These are phyloP conservation scores for Stephania yunnanensis DNA, from an alignment of 164 flowering plant species.

Conservation along the genomic window DNA sequence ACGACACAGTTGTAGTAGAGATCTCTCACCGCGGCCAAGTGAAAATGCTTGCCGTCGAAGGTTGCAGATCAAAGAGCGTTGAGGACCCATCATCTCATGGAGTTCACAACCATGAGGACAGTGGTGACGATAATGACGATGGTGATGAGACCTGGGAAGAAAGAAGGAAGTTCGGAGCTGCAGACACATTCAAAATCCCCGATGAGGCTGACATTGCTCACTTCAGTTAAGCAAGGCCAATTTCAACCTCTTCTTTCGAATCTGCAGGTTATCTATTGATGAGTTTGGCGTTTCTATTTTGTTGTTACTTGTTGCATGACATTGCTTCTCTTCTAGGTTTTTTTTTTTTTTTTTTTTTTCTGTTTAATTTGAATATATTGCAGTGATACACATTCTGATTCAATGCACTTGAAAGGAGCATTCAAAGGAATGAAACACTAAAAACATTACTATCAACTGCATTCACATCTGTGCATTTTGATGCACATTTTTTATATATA, in stretches of 20 bases:
- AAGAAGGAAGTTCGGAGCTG: constrained; percentile 86
- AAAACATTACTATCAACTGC: too few species aligned
- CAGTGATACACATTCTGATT: background rate
- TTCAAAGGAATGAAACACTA: background rate
- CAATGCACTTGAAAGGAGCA: background rate
- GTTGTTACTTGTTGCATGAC: background rate
- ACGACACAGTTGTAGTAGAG: constrained; percentile 71
- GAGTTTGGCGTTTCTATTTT: background rate
- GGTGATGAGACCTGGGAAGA: constrained; percentile 31
- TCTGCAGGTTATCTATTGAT: background rate
- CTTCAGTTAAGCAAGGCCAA: background rate
- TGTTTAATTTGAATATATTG: background rate
- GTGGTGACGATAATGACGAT: constrained; percentile 7
- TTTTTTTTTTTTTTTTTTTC: background rate
- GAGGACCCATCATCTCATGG: constrained; percentile 35
- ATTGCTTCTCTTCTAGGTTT: background rate
- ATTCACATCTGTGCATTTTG: too few species aligned
- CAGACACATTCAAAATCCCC: constrained; percentile 76
- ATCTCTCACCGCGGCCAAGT: constrained; percentile 79
- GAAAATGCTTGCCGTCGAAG: constrained; percentile 65
- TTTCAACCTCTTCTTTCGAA: background rate
- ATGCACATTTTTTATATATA: too few species aligned
- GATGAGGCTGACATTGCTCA: constrained; percentile 51
- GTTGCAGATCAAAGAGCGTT: constrained; percentile 23
- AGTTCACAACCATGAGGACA: constrained; percentile 20